A percentile compares a stretch with the other conserved stretches of the same genome.
Evolutionary conservation across 2,329 filamentous ascomycete genomes (phyloP).

Genomic region (Ophiostoma ulmi): DNA sequence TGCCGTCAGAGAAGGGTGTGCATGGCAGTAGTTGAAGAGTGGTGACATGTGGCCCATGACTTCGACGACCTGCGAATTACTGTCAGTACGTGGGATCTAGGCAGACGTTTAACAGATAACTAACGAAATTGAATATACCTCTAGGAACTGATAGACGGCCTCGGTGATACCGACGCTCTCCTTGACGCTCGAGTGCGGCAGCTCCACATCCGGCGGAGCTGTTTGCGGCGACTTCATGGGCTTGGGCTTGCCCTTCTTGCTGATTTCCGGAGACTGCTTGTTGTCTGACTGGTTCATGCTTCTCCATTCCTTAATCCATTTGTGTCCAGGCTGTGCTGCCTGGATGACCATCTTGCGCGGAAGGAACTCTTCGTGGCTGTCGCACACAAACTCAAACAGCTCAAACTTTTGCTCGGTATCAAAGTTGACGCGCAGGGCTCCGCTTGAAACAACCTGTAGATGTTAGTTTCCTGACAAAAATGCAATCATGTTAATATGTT

Average conservation of each 20-base stretch:
- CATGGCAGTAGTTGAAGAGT: conserved; percentile 54
- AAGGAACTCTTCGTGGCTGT: conserved; percentile 75
- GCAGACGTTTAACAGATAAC: conserved; percentile 32
- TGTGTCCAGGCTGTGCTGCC: conserved; percentile 56
- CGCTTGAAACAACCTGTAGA: conserved; percentile 69
- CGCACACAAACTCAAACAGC: conserved; percentile 73
- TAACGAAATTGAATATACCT: conserved; percentile 41
- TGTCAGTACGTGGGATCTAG: background rate
- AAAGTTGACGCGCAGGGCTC: conserved; percentile 72
- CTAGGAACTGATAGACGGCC: conserved; percentile 59
- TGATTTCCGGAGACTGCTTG: conserved; percentile 61
- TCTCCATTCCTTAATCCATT: conserved; percentile 62
- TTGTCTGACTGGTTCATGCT: conserved; percentile 53
- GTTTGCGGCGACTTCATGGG: conserved; percentile 55
- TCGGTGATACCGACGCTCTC: conserved; percentile 54
- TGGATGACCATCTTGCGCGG: conserved; percentile 61
- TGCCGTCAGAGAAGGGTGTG: conserved; percentile 50
- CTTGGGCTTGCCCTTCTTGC: conserved; percentile 59
- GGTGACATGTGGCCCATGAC: conserved; percentile 64
- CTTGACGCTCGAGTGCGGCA: conserved; percentile 56
- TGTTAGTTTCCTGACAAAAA: background rate
- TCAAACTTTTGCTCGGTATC: conserved; percentile 76
- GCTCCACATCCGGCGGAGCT: conserved; percentile 55
- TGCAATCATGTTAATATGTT: background rate
- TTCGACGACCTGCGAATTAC: conserved; percentile 48